Evolutionary conservation across 768 basidiomycete genomes (phyloP).

Genomic region (Boletus reticulatus): DNA sequence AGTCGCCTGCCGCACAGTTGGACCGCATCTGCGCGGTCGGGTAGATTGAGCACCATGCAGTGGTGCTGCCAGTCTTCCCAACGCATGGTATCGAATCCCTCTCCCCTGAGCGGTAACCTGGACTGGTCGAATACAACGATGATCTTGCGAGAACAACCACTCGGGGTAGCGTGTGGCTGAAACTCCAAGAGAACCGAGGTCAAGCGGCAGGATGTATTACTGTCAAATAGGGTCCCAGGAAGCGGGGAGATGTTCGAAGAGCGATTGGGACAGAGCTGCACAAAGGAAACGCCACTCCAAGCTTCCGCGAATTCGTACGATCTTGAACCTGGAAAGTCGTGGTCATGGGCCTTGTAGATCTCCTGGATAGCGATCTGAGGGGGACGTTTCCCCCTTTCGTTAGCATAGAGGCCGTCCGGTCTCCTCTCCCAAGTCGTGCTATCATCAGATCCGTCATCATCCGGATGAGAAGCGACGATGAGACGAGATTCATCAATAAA

Average conservation of each 20-base stretch:
- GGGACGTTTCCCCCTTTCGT: constrained; percentile 31
- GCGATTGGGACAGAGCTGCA: constrained; percentile 50
- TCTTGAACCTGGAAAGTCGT: constrained; percentile 11
- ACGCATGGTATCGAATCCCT: constrained; percentile 45
- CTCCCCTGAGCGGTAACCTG: constrained; percentile 43
- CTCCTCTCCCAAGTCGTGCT: constrained; percentile 28
- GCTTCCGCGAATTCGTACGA: constrained; percentile 53
- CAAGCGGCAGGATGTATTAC: constrained; percentile 50
- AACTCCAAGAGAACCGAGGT: constrained; percentile 44
- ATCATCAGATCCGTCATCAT: constrained; percentile 33
- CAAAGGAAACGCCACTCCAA: constrained; percentile 43
- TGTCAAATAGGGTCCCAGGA: constrained; percentile 52
- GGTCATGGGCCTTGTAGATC: constrained; percentile 12
- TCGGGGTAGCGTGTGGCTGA: constrained; percentile 36
- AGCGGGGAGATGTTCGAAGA: constrained; percentile 38
- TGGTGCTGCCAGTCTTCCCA: constrained; percentile 55
- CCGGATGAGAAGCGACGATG: constrained; percentile 28
- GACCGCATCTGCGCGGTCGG: constrained; percentile 29
- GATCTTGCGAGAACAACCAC: constrained; percentile 39
- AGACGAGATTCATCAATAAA: constrained; percentile 27
- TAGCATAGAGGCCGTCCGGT: constrained; percentile 31
- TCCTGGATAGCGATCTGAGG: constrained; percentile 28
- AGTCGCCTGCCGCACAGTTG: constrained; percentile 31
- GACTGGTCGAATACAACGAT: constrained; percentile 53
- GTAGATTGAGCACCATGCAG: constrained; percentile 34